Percentiles rank a stretch among this genome's conserved stretches.
phyloP scores from a whole-genome alignment of 2,329 filamentous ascomycete species.

The Lecanosticta acicola region DNA sequence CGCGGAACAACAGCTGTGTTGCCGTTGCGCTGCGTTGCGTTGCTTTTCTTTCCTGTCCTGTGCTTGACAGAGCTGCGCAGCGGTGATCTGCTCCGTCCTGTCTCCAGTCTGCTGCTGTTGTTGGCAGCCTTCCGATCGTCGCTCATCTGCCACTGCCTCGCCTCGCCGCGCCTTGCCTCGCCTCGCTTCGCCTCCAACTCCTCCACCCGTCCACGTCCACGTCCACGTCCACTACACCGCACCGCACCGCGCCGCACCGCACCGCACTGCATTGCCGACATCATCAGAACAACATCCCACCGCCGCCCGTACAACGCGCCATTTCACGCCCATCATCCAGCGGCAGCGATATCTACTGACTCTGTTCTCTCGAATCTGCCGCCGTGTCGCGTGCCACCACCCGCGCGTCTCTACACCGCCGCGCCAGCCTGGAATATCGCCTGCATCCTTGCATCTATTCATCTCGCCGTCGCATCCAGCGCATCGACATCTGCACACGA shows the following conservation, averaged over 20 bases:
- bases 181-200: not conserved
- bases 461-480: not conserved
- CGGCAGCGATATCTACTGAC: not conserved
- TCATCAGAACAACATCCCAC: not conserved
- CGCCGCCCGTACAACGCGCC: too few relatives aligned
- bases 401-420: not conserved
- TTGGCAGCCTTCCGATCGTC: not conserved
- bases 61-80: too few relatives aligned
- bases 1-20: too few relatives aligned
- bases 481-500: not conserved
- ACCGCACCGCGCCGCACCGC: not conserved
- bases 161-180: conserved; percentile 9
- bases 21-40: too few relatives aligned
- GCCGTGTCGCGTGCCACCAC: not conserved
- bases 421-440: not conserved
- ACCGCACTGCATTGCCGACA: not conserved
- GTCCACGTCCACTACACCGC: not conserved
- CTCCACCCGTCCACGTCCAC: not conserved
- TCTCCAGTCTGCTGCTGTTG: not conserved
- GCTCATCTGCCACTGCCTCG: conserved; percentile 9
- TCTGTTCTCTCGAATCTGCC: not conserved
- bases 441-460: not conserved
- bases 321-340: not conserved
- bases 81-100: too few relatives aligned
- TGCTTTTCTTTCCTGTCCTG: too few relatives aligned